These are phyloP conservation scores for Plasmopara muralis DNA, from an alignment of 352 stramenopile species.

Conservation along the genomic window DNA sequence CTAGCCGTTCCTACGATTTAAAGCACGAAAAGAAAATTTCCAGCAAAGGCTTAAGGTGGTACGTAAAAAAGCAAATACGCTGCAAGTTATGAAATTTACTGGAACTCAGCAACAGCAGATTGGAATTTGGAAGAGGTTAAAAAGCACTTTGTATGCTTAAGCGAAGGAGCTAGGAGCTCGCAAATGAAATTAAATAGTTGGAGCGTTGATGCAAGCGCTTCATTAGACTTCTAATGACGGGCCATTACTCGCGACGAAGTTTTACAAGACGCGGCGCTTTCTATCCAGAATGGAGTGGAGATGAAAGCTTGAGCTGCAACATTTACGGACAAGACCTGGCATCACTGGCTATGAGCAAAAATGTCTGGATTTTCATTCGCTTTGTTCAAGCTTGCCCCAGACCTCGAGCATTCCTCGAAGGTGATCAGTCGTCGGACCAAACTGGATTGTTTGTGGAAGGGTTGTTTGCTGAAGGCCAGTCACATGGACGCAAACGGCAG, in stretches of 20 bases:
- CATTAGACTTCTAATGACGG: slow-evolving; percentile 46
- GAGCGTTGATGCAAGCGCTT: slow-evolving; percentile 29
- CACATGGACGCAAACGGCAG: slow-evolving; percentile 36
- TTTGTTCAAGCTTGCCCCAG: slow-evolving; percentile 43
- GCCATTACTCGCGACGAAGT: slow-evolving; percentile 41
- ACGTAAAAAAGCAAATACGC: slow-evolving; percentile 44
- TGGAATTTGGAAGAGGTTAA: slow-evolving; percentile 48
- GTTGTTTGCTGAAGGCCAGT: slow-evolving; percentile 36
- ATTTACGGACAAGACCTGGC: slow-evolving; percentile 42
- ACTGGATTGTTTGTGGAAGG: slow-evolving; percentile 39
- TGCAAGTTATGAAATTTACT: slow-evolving; percentile 42
- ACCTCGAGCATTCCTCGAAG: slow-evolving; percentile 47
- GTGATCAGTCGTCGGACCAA: slow-evolving; percentile 45
- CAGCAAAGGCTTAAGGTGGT: slow-evolving; percentile 39
- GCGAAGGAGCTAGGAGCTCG: slow-evolving; percentile 35
- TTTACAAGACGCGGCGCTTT: slow-evolving; percentile 20
- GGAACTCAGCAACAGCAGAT: slow-evolving; percentile 39
- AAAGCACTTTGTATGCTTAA: slow-evolving; percentile 35
- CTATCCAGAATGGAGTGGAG: slow-evolving; percentile 37
- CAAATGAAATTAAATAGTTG: slow-evolving; percentile 33
- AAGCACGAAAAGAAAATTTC: slow-evolving; percentile 27
- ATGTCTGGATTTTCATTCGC: slow-evolving; percentile 1
- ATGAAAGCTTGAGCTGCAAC: slow-evolving; percentile 47
- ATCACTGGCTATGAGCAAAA: slow-evolving; percentile 33
- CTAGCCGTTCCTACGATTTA: slow-evolving; percentile 33